These are phyloP conservation scores for Scortechinia acanthostroma DNA, from an alignment of 2,329 filamentous ascomycete genomes.

Conservation along the genomic window DNA sequence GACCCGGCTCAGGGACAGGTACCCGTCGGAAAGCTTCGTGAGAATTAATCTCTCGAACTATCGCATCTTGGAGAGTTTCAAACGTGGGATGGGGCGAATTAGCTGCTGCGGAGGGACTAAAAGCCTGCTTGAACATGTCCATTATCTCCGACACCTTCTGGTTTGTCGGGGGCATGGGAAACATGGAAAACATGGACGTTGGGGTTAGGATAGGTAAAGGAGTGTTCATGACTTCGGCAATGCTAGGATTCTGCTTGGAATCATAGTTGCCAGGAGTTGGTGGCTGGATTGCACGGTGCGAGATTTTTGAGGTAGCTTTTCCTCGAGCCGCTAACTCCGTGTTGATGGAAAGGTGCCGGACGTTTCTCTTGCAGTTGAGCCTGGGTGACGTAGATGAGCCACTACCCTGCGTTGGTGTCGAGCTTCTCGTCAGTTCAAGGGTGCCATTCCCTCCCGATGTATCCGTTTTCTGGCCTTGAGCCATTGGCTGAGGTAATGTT, in stretches of 20 bases:
- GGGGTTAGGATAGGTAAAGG: conserved; percentile 19
- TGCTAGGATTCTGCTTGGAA: conserved; percentile 18
- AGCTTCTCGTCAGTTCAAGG: too few species aligned
- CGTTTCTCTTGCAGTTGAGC: background rate
- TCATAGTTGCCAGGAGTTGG: conserved; percentile 17
- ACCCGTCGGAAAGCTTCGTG: conserved; percentile 28
- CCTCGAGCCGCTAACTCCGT: conserved; percentile 21
- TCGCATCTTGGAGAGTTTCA: conserved; percentile 29
- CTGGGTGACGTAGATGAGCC: background rate
- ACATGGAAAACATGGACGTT: conserved; percentile 11
- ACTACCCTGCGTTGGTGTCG: too few species aligned
- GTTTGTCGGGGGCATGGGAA: conserved; percentile 12
- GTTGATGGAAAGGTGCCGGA: conserved; percentile 8
- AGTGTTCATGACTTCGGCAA: conserved; percentile 29
- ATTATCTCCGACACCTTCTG: conserved; percentile 27
- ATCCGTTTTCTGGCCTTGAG: too few species aligned
- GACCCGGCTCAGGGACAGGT: conserved; percentile 16
- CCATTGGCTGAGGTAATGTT: conserved; percentile 12
- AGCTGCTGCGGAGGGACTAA: conserved; percentile 15
- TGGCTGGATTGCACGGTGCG: conserved; percentile 22
- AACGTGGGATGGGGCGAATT: conserved; percentile 22
- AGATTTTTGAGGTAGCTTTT: conserved; percentile 18
- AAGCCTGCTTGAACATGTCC: conserved; percentile 27
- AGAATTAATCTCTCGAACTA: conserved; percentile 30
- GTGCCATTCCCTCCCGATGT: too few species aligned